phyloP scores from a whole-genome alignment of 441 rosid genomes.

The Flueggea neowawraea region DNA sequence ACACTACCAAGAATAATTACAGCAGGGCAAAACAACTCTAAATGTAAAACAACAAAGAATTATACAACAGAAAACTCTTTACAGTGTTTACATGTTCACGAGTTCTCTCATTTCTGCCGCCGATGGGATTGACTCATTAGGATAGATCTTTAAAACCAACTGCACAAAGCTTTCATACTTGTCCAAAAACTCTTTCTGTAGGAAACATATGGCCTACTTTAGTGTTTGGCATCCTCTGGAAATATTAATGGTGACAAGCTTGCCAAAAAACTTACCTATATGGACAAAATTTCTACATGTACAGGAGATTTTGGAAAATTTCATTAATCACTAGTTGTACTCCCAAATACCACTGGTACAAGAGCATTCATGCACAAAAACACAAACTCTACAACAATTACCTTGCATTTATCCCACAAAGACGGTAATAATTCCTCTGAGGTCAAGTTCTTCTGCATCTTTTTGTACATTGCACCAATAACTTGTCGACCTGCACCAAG shows the following conservation, averaged over 20 bases:
- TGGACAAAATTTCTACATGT: too few species aligned
- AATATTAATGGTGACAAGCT: too few species aligned
- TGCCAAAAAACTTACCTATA: too few species aligned
- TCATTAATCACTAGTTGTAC: too few species aligned
- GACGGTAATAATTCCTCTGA: slow-evolving; percentile 96
- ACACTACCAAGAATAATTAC: too few species aligned
- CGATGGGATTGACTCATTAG: slow-evolving; percentile 65
- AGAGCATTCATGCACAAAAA: too few species aligned
- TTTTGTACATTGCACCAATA: slow-evolving; percentile 85
- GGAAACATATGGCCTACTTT: slow-evolving; percentile 6
- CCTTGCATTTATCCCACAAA: slow-evolving; percentile 99
- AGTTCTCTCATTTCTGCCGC: slow-evolving; percentile 81
- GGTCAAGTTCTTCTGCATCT: slow-evolving; percentile 91
- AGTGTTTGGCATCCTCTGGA: background rate
- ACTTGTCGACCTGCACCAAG: slow-evolving; percentile 74
- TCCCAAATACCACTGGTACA: too few species aligned
- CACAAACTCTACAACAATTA: slow-evolving; percentile 3
- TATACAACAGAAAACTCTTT: slow-evolving; percentile 20
- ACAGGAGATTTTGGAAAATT: too few species aligned
- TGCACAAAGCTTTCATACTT: slow-evolving; percentile 94
- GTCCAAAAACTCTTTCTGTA: slow-evolving; percentile 96
- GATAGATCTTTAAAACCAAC: slow-evolving; percentile 87
- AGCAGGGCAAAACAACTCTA: too few species aligned
- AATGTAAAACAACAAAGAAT: slow-evolving; percentile 6
- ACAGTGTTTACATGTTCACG: slow-evolving; percentile 66